Evolutionary conservation across 176 grass and related monocot species (phyloP).

Genomic region (Pontederia paniculata): DNA sequence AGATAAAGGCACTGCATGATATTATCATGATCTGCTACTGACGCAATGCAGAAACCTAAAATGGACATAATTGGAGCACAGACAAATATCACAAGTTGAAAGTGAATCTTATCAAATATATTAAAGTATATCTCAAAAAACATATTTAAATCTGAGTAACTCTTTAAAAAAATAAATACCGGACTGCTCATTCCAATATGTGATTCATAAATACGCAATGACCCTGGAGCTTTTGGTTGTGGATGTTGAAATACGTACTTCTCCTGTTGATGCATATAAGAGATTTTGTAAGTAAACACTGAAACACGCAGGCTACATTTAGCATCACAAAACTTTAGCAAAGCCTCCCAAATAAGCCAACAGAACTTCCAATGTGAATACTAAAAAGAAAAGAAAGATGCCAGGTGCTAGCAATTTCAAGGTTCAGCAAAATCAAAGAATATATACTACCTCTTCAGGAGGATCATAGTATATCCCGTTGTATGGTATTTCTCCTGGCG

Average conservation of each 20-base stretch:
- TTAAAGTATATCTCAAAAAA: too few species aligned
- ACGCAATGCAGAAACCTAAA: too few species aligned
- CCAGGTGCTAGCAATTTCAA: background rate
- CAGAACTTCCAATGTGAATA: too few species aligned
- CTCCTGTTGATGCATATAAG: slow-evolving; percentile 53
- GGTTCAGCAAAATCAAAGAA: background rate
- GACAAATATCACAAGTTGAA: background rate
- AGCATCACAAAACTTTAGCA: background rate
- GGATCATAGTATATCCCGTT: slow-evolving; percentile 99
- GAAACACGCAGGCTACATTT: too few species aligned
- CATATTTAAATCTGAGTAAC: slow-evolving; percentile 9
- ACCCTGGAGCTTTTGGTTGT: slow-evolving; percentile 85
- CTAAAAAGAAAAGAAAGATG: too few species aligned
- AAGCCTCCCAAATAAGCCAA: too few species aligned
- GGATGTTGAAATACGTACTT: slow-evolving; percentile 83
- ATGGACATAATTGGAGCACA: too few species aligned
- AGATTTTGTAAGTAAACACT: slow-evolving; percentile 2
- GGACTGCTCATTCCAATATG: slow-evolving; percentile 99
- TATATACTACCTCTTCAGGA: slow-evolving; percentile 46
- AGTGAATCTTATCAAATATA: background rate
- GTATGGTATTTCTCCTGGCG: slow-evolving; percentile 70
- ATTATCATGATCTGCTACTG: too few species aligned
- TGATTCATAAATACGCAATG: slow-evolving; percentile 89
- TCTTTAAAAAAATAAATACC: slow-evolving; percentile 33
- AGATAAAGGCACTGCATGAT: background rate